phyloP scores from a whole-genome alignment of 495 filamentous ascomycete genomes.

The Penicillium diatomitis region DNA sequence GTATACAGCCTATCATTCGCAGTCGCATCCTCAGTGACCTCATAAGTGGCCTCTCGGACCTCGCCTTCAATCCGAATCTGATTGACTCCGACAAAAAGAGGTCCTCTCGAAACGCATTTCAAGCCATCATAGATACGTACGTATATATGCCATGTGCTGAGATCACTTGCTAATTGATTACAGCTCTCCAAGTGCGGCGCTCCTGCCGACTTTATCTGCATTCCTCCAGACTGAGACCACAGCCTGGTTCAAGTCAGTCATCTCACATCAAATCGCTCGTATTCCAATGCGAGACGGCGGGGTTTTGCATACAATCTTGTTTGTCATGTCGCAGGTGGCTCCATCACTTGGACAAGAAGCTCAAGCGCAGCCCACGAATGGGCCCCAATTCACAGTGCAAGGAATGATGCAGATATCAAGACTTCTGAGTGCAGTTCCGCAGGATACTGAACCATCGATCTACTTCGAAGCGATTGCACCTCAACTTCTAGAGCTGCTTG shows the following conservation, averaged over 20 bases:
- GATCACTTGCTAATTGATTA: conserved; percentile 7
- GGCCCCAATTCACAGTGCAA: conserved; percentile 62
- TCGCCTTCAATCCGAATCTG: conserved; percentile 32
- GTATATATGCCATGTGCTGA: conserved; percentile 1
- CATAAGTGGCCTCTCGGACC: conserved; percentile 31
- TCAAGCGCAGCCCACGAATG: conserved; percentile 28
- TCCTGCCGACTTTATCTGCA: conserved; percentile 38
- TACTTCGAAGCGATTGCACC: conserved; percentile 59
- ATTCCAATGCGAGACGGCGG: conserved; percentile 58
- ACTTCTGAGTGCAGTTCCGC: conserved; percentile 54
- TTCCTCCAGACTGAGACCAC: conserved; percentile 38
- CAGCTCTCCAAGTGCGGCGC: conserved; percentile 32
- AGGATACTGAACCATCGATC: conserved; percentile 40
- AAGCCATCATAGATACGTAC: conserved; percentile 36
- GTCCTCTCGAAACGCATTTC: conserved; percentile 21
- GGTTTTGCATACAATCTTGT: conserved; percentile 61
- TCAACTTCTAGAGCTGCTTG: conserved; percentile 58
- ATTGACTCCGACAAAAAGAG: conserved; percentile 7
- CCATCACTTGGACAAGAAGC: conserved; percentile 33
- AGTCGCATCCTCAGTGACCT: conserved; percentile 38
- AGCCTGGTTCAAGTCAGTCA: conserved; percentile 36
- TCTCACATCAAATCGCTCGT: conserved; percentile 47
- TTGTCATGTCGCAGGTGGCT: conserved; percentile 53
- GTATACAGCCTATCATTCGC: conserved; percentile 33
- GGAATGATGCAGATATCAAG: conserved; percentile 57